Percentiles rank a stretch among this genome's conserved stretches.
Conservation (phyloP, 129 eudicot species). For the sunflower (Helianthus annuus) region HanXRQr2.0-SUNRISE NC_035449.2:93561101-93561600, state of each 20-base stretch:
- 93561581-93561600: not conserved
- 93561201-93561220: not conserved
- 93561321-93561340: constrained; percentile 84
- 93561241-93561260: not conserved
- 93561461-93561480: not conserved
- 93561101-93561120: not conserved
- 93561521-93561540: not conserved
- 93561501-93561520: not conserved
- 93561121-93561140: no score
- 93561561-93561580: not conserved
- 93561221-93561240: not conserved
- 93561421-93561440: not conserved
- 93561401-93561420: not conserved
- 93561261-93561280: not conserved
- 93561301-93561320: constrained; percentile 74
- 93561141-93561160: not conserved
- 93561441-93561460: not conserved
- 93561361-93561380: constrained; percentile 18
- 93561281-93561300: constrained; percentile 5
- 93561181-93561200: not conserved
- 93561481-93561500: not conserved
- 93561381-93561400: not conserved
- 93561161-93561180: not conserved
- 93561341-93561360: constrained; percentile 85
- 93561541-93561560: not conserved